Evolutionary conservation across 2,329 filamentous ascomycete genomes (phyloP).

Genomic region (Sporothrix variecibatus): DNA sequence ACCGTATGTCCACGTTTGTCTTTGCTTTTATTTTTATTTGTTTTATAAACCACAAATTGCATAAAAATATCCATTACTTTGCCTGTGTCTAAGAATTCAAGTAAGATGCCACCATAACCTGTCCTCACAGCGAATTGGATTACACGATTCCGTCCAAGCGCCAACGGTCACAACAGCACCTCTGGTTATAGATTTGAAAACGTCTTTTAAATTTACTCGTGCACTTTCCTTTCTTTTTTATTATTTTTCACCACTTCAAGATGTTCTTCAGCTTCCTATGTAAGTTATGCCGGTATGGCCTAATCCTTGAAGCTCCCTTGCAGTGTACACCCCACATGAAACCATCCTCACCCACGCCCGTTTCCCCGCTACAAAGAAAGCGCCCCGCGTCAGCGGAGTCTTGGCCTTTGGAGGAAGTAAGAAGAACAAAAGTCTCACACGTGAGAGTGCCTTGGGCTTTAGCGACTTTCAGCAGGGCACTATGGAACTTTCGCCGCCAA

Average conservation of each 20-base stretch:
- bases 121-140: not conserved
- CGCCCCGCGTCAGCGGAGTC: not conserved
- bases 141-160: slow-evolving; percentile 1
- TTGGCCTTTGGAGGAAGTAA: not conserved
- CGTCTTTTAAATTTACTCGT: not conserved
- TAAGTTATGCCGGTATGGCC: not conserved
- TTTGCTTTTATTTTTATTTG: not conserved
- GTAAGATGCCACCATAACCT: not conserved
- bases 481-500: not conserved
- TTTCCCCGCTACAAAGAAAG: not conserved
- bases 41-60: not conserved
- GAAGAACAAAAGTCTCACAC: not conserved
- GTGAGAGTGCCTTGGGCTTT: not conserved
- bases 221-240: not conserved
- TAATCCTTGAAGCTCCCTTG: not conserved
- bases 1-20: not conserved
- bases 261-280: not conserved
- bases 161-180: not conserved
- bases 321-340: not conserved
- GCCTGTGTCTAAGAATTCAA: not conserved
- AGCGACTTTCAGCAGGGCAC: not conserved
- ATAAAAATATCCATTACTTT: not conserved
- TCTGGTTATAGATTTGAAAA: not conserved
- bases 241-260: not conserved
- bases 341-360: not conserved